Percentiles rank a stretch among this genome's conserved stretches.
Conservation (phyloP, 2,329 filamentous ascomycete species). For the Diaporthe batatas region DNA sequence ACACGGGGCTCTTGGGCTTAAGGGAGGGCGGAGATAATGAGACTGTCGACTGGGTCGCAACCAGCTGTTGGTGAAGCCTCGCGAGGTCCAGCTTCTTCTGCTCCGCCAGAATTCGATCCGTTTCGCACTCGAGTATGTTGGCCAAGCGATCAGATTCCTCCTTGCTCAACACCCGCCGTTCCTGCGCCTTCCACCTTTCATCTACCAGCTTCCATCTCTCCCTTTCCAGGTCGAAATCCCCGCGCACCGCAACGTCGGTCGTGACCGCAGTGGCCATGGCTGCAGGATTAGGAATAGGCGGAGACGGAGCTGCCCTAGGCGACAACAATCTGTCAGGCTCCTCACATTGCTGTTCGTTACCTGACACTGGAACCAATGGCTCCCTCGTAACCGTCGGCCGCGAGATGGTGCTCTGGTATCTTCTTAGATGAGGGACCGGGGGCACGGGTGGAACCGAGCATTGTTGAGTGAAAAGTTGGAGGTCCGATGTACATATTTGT, state of each 20-base stretch:
- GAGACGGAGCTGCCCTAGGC: constrained; percentile 26
- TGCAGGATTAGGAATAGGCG: constrained; percentile 26
- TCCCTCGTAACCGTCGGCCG: constrained; percentile 27
- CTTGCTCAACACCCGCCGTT: constrained; percentile 41
- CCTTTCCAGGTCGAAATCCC: not conserved
- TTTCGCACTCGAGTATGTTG: constrained; percentile 60
- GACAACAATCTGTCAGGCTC: constrained; percentile 4
- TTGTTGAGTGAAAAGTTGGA: constrained; percentile 13
- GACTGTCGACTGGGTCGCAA: constrained; percentile 49
- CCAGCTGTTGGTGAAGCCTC: constrained; percentile 59
- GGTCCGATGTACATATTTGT: constrained; percentile 2
- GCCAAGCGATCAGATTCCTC: constrained; percentile 51
- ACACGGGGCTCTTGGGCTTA: constrained; percentile 56
- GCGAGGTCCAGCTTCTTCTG: constrained; percentile 64
- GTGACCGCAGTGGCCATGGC: constrained; percentile 42
- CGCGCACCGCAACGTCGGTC: constrained; percentile 37
- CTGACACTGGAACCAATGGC: not conserved
- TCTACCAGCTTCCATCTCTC: constrained; percentile 24
- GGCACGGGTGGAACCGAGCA: constrained; percentile 36
- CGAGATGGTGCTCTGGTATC: constrained; percentile 29
- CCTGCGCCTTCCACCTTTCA: constrained; percentile 39
- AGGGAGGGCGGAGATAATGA: constrained; percentile 39
- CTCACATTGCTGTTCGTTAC: not conserved
- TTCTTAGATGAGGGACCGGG: constrained; percentile 35
- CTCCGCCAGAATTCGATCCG: constrained; percentile 62